Base-by-base conservation (phyloP, 2,329 filamentous ascomycete species). In the Phyllosticta paracitricarpa region DNA sequence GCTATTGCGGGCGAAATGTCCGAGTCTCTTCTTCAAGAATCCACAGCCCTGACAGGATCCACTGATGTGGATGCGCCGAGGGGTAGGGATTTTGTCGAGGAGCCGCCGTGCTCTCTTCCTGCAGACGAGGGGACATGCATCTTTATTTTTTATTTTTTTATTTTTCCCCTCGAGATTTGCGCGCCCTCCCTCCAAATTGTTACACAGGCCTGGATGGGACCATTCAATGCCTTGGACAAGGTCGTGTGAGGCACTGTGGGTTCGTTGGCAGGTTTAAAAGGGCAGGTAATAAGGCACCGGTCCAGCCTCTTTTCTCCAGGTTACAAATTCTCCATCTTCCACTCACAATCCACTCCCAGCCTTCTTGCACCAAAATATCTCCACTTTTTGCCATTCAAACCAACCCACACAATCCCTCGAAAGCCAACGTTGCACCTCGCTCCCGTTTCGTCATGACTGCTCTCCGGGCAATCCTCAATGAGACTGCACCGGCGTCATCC, bases 381-480 rank as follows among this genome's bases (percentile, higher is more conserved):
- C n/a, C 14, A 48, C 40, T n/a, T 48, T 48, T n/a, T 48, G 33
- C 14, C n/a, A 5, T 17, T 48, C 35, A 17, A 48, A n/a, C 6
- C 12, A 48, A 17, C 54, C 4, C 4, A 54, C 51, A 53, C n/a
- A 19, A 12, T 40, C 33, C 35, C 35, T 48, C 17, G 14, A 17
- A n/a, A 48, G 35, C 14, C 35, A 48, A 48, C 35, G 35, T 48
- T 48, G 35, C 35, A 48, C 35, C 35, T n/a, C 9, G 26, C 53
- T 25, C 35, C 54, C 35, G n/a, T 53, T 22, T 57, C 56, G 52
- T 24, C 56, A 62, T 62, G 60, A 62, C 51, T 19, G 53, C 40
- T 51, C 51, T 62, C n/a, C 60, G 60, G n/a, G 57, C 22, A 25
- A 62, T 62, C 8, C 60, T 62, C 60, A 62, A 62, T 19, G 60